phyloP scores from a whole-genome alignment of 805 yeast genomes.

The Candida vaughaniae region DNA sequence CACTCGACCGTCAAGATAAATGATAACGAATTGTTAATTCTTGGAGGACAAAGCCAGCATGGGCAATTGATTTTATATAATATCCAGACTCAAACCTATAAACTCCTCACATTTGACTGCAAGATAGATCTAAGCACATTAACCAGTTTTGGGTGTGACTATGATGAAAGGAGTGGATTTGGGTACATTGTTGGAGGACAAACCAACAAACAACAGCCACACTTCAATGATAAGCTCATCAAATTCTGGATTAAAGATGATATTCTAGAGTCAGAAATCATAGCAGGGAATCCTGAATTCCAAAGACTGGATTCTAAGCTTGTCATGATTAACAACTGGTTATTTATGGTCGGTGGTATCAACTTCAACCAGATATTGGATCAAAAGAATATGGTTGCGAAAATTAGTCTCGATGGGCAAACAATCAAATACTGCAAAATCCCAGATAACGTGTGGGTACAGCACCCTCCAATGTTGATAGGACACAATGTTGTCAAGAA shows the following conservation, averaged over 20 bases:
- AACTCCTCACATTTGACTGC: constrained; percentile 11
- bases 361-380: constrained; percentile 12
- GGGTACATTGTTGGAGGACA: constrained; percentile 56
- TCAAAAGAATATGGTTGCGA: constrained; percentile 8
- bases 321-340: constrained; percentile 23
- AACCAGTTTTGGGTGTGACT: constrained; percentile 36
- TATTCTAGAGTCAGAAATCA: constrained; percentile 14
- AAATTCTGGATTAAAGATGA: constrained; percentile 25
- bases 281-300: constrained; percentile 30
- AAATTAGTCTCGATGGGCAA: not conserved
- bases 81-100: constrained; percentile 1
- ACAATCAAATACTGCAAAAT: not conserved
- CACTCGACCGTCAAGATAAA: constrained; percentile 41
- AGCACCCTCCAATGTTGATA: constrained; percentile 47
- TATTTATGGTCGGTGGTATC: constrained; percentile 37
- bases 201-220: constrained; percentile 21
- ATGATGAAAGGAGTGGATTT: constrained; percentile 15
- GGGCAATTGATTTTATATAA: constrained; percentile 21
- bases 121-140: constrained; percentile 21
- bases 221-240: constrained; percentile 33
- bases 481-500: constrained; percentile 47
- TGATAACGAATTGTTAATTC: constrained; percentile 38
- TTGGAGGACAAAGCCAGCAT: constrained; percentile 45
- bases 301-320: constrained; percentile 24
- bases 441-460: constrained; percentile 33